phyloP scores from a whole-genome alignment of 2,329 filamentous ascomycete species.

The Talaromyces piceae region DNA sequence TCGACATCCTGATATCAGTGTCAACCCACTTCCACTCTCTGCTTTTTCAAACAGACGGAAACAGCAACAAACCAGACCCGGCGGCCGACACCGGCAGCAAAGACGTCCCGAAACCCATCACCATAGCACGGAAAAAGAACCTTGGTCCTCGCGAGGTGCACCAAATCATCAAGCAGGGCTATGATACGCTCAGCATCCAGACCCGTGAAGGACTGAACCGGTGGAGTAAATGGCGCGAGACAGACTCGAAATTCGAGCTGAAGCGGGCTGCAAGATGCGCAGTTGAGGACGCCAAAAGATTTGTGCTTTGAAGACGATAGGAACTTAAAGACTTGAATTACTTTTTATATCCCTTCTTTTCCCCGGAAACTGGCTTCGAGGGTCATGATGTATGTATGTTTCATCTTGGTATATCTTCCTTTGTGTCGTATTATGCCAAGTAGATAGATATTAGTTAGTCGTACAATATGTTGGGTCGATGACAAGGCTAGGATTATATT shows the following conservation, averaged over 20 bases:
- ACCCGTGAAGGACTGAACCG: conserved; percentile 77
- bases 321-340: too few relatives aligned
- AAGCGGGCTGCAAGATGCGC: conserved; percentile 80
- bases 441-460: not conserved
- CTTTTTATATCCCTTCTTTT: not conserved
- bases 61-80: conserved; percentile 22
- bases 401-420: not conserved
- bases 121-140: conserved; percentile 48
- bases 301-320: conserved; percentile 31
- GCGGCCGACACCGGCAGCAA: conserved; percentile 19
- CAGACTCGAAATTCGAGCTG: conserved; percentile 71
- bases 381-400: not conserved
- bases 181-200: conserved; percentile 89
- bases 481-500: not conserved
- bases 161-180: conserved; percentile 90
- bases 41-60: conserved; percentile 47
- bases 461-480: not conserved
- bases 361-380: not conserved
- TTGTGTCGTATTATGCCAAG: not conserved
- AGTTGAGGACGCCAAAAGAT: conserved; percentile 59
- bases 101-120: conserved; percentile 21
- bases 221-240: conserved; percentile 81
- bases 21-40: conserved; percentile 75
- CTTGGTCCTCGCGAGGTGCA: conserved; percentile 78
- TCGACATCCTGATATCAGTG: conserved; percentile 77